Evolutionary conservation across 768 basidiomycete genomes (phyloP).

Genomic region (Pholiota molesta): DNA sequence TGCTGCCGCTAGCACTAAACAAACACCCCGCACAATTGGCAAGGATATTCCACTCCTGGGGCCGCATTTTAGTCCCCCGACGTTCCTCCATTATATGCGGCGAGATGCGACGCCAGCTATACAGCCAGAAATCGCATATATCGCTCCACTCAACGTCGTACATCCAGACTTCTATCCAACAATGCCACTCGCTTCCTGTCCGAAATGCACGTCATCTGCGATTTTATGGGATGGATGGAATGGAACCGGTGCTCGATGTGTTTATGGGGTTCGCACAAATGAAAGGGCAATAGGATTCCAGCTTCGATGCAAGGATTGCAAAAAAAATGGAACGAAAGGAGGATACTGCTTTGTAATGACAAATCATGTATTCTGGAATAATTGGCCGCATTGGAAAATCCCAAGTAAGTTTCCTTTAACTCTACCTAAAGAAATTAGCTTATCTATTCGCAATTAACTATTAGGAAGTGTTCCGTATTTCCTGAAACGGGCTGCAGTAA

Average conservation of each 20-base stretch:
- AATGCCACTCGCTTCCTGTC: neutral
- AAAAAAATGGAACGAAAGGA: neutral
- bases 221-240: constrained; percentile 10
- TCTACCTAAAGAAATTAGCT: no score
- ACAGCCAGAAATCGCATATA: neutral
- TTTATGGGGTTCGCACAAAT: constrained; percentile 6
- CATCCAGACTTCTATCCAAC: neutral
- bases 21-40: neutral
- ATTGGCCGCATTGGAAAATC: constrained; percentile 11
- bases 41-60: constrained; percentile 5
- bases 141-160: neutral
- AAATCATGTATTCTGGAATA: constrained; percentile 10
- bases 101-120: constrained; percentile 3
- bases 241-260: neutral
- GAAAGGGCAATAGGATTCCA: constrained; percentile 15
- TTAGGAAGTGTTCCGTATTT: constrained; percentile 12
- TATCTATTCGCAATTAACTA: no score
- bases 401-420: constrained; percentile 6
- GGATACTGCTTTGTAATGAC: constrained; percentile 11
- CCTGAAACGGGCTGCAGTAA: constrained; percentile 5
- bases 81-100: constrained; percentile 1
- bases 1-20: neutral
- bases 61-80: constrained; percentile 4
- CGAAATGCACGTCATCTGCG: constrained; percentile 1
- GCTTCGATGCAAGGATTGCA: constrained; percentile 14